Evolutionary conservation across 257 asterid genomes (phyloP).

Genomic region (Paulownia fortunei): DNA sequence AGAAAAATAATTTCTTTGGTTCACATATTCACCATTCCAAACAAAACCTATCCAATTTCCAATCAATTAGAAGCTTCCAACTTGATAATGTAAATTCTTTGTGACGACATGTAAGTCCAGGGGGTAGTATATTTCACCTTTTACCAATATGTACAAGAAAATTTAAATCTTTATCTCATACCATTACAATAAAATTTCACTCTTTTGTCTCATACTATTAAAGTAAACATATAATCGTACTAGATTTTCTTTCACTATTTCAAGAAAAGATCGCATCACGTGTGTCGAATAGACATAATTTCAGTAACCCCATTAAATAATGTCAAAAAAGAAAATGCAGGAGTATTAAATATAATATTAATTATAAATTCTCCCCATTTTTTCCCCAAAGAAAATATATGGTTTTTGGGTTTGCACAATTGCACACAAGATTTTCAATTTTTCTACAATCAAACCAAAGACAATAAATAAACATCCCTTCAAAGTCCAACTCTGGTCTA

Average conservation of each 20-base stretch:
- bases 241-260: slow-evolving; percentile 18
- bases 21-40: not conserved
- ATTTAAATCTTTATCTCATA: too few species aligned
- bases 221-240: not conserved
- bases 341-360: slow-evolving; percentile 9
- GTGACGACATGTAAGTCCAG: too few species aligned
- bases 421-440: not conserved
- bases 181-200: too few species aligned
- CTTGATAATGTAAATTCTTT: too few species aligned
- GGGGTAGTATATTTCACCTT: not conserved
- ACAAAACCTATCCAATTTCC: not conserved
- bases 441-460: slow-evolving; percentile 5
- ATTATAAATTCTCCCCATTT: not conserved
- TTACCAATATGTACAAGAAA: not conserved
- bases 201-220: not conserved
- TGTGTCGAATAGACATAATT: not conserved
- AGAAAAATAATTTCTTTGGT: not conserved
- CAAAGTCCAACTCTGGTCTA: slow-evolving; percentile 12
- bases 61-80: too few species aligned
- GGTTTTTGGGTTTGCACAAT: slow-evolving; percentile 2
- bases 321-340: not conserved
- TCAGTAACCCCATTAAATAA: slow-evolving; percentile 15
- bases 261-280: not conserved
- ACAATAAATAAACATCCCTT: slow-evolving; percentile 26
- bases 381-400: not conserved